Percentiles rank a stretch among this genome's conserved stretches.
phyloP scores from a whole-genome alignment of 176 grass and related monocot genomes.

The Tillandsia fasciculata region DNA sequence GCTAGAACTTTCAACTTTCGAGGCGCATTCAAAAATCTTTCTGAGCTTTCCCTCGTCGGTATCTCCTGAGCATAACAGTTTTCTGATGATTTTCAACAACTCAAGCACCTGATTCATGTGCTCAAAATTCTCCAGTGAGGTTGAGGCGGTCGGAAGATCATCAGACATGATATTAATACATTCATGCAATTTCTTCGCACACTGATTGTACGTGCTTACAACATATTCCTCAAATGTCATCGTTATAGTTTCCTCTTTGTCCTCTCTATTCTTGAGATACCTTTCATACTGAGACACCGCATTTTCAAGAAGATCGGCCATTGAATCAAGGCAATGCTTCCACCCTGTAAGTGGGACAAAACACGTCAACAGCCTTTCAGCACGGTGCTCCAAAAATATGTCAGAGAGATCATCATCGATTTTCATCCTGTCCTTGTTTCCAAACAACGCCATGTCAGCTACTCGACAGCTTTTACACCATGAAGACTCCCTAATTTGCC shows the following conservation, averaged over 20 bases:
- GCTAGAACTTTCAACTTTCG: too few species aligned
- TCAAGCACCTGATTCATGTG: too few species aligned
- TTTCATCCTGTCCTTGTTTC: constrained; percentile 40
- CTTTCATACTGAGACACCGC: constrained; percentile 31
- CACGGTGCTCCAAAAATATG: constrained; percentile 56
- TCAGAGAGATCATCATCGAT: constrained; percentile 35
- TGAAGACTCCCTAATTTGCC: constrained; percentile 25
- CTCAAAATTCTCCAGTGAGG: too few species aligned
- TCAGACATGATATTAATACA: too few species aligned
- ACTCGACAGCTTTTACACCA: constrained; percentile 19
- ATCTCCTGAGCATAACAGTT: too few species aligned
- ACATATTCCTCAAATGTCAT: too few species aligned
- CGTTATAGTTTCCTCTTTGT: background rate
- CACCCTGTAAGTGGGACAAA: constrained; percentile 53
- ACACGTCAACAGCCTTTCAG: constrained; percentile 34
- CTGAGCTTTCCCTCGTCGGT: too few species aligned
- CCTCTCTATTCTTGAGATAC: constrained; percentile 13
- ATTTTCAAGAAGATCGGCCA: constrained; percentile 36
- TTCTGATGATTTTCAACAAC: too few species aligned
- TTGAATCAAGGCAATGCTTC: constrained; percentile 36
- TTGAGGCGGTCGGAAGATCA: too few species aligned
- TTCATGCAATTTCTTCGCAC: too few species aligned
- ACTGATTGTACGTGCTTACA: too few species aligned
- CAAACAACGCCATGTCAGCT: constrained; percentile 56
- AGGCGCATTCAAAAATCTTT: too few species aligned